Conservation (phyloP, 306 rosid species). For the Castanea crenata region DNA sequence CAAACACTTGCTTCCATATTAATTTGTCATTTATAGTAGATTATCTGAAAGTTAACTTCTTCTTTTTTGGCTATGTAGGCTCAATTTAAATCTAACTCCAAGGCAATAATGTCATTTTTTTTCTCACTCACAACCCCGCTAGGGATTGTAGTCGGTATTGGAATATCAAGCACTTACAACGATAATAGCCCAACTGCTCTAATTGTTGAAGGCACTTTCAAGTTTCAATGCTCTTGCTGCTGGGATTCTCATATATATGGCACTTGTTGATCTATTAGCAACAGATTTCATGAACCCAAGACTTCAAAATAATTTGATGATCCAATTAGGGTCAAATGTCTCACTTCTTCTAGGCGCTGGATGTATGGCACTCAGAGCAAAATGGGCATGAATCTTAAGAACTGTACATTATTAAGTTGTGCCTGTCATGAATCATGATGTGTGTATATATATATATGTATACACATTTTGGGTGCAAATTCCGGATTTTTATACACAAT, state of each 20-base stretch:
- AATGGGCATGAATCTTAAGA: slow-evolving; percentile 31
- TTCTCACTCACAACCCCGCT: slow-evolving; percentile 68
- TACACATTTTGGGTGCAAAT: not conserved
- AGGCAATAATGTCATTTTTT: slow-evolving; percentile 49
- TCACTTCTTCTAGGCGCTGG: slow-evolving; percentile 45
- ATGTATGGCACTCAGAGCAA: slow-evolving; percentile 39
- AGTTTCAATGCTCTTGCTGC: slow-evolving; percentile 56
- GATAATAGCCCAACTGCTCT: slow-evolving; percentile 51
- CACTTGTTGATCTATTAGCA: slow-evolving; percentile 46
- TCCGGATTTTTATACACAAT: too few species aligned
- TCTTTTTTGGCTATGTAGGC: slow-evolving; percentile 35
- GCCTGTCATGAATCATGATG: too few species aligned
- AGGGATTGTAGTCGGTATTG: slow-evolving; percentile 61
- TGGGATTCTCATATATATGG: slow-evolving; percentile 78
- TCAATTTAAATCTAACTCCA: slow-evolving; percentile 39
- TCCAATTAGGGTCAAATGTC: slow-evolving; percentile 18
- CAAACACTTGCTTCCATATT: too few species aligned
- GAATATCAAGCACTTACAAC: slow-evolving; percentile 39
- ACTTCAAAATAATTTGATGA: slow-evolving; percentile 21
- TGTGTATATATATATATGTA: not conserved
- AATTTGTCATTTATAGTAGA: too few species aligned
- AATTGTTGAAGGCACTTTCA: slow-evolving; percentile 51
- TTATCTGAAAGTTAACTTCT: too few species aligned
- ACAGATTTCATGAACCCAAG: slow-evolving; percentile 42
- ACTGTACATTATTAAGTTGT: not conserved